Evolutionary conservation across 148 eudicot genomes (phyloP).

Genomic region (Suaeda aralocaspica): DNA sequence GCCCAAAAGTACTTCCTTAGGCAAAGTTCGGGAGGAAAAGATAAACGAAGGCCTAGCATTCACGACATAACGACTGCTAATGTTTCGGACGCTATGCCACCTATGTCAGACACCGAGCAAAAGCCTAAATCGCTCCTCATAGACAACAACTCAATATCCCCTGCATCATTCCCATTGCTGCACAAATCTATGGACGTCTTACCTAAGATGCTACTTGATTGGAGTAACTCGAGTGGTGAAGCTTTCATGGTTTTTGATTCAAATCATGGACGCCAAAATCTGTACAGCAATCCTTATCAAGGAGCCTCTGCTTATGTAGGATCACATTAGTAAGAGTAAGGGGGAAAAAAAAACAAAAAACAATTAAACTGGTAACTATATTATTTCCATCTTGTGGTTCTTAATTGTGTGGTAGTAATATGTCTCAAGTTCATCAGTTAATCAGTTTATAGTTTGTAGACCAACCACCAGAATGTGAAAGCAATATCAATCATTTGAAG

Average conservation of each 20-base stretch:
- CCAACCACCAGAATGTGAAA: slow-evolving; percentile 19
- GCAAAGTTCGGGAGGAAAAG: slow-evolving; percentile 68
- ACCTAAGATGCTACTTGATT: slow-evolving; percentile 40
- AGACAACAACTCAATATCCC: slow-evolving; percentile 15
- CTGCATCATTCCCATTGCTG: slow-evolving; percentile 19
- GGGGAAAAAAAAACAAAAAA: neutral
- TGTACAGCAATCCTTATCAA: slow-evolving; percentile 16
- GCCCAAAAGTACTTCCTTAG: slow-evolving; percentile 91
- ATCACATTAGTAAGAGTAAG: slow-evolving; percentile 26
- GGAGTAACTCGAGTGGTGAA: slow-evolving; percentile 41
- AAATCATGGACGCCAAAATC: slow-evolving; percentile 21
- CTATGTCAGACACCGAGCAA: slow-evolving; percentile 23
- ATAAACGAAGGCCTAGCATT: slow-evolving; percentile 85
- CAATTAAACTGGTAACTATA: slow-evolving; percentile 14
- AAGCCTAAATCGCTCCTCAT: slow-evolving; percentile 18
- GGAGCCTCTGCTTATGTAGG: slow-evolving; percentile 30
- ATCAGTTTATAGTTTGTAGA: slow-evolving; percentile 20
- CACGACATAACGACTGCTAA: slow-evolving; percentile 83
- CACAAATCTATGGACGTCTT: slow-evolving; percentile 26
- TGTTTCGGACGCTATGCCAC: slow-evolving; percentile 22
- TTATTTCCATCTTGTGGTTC: neutral
- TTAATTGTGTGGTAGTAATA: slow-evolving; percentile 20
- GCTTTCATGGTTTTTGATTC: slow-evolving; percentile 35
- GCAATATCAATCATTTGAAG: slow-evolving; percentile 14
- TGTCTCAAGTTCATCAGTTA: slow-evolving; percentile 23